Conservation (phyloP, 2,329 filamentous ascomycete genomes). For the Microsporum audouinii region DNA sequence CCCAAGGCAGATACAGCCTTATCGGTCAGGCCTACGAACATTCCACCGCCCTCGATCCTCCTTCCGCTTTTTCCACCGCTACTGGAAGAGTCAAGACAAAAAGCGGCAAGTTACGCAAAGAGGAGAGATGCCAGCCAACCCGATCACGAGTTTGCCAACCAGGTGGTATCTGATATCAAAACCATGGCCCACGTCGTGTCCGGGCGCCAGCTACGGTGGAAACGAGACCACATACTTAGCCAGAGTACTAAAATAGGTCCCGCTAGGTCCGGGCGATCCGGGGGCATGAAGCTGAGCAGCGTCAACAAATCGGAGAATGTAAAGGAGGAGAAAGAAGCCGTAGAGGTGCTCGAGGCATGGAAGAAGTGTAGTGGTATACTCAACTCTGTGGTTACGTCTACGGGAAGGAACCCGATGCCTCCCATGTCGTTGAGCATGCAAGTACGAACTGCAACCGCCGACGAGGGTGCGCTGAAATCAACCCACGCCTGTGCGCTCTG, state of each 20-base stretch:
- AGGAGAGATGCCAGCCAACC: slow-evolving; percentile 40
- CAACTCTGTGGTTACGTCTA: slow-evolving; percentile 46
- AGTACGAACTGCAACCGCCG: slow-evolving; percentile 50
- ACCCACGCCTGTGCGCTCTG: slow-evolving; percentile 71
- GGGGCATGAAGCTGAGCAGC: slow-evolving; percentile 83
- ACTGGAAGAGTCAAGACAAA: slow-evolving; percentile 52
- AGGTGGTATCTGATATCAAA: slow-evolving; percentile 24
- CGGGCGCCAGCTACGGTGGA: slow-evolving; percentile 79
- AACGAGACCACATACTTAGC: slow-evolving; percentile 70
- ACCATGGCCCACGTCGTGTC: slow-evolving; percentile 72
- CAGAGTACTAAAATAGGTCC: slow-evolving; percentile 78
- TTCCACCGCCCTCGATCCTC: slow-evolving; percentile 77
- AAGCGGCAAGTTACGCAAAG: slow-evolving; percentile 45
- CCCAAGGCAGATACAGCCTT: background rate
- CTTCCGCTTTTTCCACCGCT: slow-evolving; percentile 64
- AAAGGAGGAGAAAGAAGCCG: slow-evolving; percentile 73
- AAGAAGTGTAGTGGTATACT: slow-evolving; percentile 63
- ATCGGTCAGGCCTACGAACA: slow-evolving; percentile 65
- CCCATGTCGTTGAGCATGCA: slow-evolving; percentile 60
- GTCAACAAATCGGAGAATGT: slow-evolving; percentile 72
- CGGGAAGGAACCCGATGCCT: slow-evolving; percentile 43
- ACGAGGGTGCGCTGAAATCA: slow-evolving; percentile 59
- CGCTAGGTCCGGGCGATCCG: slow-evolving; percentile 57
- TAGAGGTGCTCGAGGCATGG: slow-evolving; percentile 67
- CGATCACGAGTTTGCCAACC: slow-evolving; percentile 15